phyloP scores from a whole-genome alignment of 1,284 basidiomycete genomes.

The Microbotryum lychnidis-dioicae region DNA sequence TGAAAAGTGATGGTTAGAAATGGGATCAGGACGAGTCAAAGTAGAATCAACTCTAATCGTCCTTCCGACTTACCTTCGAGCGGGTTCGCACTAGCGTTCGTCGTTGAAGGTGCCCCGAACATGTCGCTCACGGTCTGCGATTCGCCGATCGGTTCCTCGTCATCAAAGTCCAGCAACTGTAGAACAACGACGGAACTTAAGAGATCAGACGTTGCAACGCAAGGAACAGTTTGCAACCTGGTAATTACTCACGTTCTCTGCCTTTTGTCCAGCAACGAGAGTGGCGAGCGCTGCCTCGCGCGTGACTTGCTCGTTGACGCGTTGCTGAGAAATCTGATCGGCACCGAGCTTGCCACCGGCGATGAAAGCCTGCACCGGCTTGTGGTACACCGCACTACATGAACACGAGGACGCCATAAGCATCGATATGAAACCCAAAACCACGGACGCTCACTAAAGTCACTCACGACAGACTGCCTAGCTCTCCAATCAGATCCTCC shows the following conservation, averaged over 20 bases:
- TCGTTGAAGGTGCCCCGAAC: slow-evolving; percentile 20
- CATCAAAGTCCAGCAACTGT: slow-evolving; percentile 77
- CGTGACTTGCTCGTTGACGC: slow-evolving; percentile 4
- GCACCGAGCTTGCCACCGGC: slow-evolving; percentile 51
- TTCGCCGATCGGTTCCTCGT: slow-evolving; percentile 50
- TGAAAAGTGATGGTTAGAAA: slow-evolving; percentile 41
- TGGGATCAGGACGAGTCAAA: slow-evolving; percentile 56
- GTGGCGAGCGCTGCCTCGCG: slow-evolving; percentile 76
- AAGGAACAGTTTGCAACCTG: no score
- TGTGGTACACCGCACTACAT: slow-evolving; percentile 65
- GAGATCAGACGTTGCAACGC: background rate
- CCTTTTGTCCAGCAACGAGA: slow-evolving; percentile 77
- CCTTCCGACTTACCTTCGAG: slow-evolving; percentile 51
- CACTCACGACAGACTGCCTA: slow-evolving; percentile 39
- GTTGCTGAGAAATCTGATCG: slow-evolving; percentile 52
- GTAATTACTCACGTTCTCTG: slow-evolving; percentile 57
- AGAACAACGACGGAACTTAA: no score
- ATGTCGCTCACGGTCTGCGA: slow-evolving; percentile 42
- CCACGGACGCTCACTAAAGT: background rate
- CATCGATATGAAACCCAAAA: slow-evolving; percentile 19
- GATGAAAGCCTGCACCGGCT: slow-evolving; percentile 57
- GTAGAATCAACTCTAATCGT: background rate
- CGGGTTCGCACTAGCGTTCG: slow-evolving; percentile 54
- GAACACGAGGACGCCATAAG: slow-evolving; percentile 53
- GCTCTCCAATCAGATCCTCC: slow-evolving; percentile 82